Percentiles rank a stretch among this genome's conserved stretches.
Evolutionary conservation across 192 early-diverging fungal genomes (phyloP).

Genomic region (Ramicandelaber brevisporus): DNA sequence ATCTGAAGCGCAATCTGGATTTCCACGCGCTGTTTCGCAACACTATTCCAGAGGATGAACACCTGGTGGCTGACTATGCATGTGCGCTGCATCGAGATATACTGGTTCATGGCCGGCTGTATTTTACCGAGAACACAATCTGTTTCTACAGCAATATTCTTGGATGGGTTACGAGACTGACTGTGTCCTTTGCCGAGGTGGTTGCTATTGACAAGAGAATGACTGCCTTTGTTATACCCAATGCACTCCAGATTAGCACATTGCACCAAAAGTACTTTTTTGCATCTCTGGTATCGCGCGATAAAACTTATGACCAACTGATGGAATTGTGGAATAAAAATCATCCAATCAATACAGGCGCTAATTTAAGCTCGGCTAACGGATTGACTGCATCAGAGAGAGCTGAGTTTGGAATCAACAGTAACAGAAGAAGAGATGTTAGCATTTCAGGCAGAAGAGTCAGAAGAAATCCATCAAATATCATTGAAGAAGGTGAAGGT

Average conservation of each 20-base stretch:
- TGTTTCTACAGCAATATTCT: slow-evolving; percentile 79
- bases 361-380: neutral
- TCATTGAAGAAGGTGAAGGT: neutral
- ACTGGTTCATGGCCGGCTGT: slow-evolving; percentile 59
- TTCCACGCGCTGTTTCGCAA: slow-evolving; percentile 22
- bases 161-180: slow-evolving; percentile 61
- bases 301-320: slow-evolving; percentile 43
- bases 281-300: slow-evolving; percentile 65
- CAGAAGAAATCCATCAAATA: neutral
- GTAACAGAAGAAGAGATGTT: slow-evolving; percentile 1
- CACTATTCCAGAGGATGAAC: slow-evolving; percentile 22
- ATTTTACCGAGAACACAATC: slow-evolving; percentile 51
- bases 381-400: neutral
- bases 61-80: slow-evolving; percentile 33
- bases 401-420: slow-evolving; percentile 2
- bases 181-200: slow-evolving; percentile 51
- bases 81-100: slow-evolving; percentile 81
- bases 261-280: slow-evolving; percentile 48
- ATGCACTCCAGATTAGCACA: slow-evolving; percentile 67
- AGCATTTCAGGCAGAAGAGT: slow-evolving; percentile 1
- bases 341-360: slow-evolving; percentile 2
- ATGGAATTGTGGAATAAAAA: slow-evolving; percentile 32
- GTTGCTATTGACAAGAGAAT: slow-evolving; percentile 61
- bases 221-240: slow-evolving; percentile 66
- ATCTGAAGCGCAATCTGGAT: slow-evolving; percentile 20